Base-by-base conservation (phyloP, 208 protist species). In the Leishmania mexicana region DNA sequence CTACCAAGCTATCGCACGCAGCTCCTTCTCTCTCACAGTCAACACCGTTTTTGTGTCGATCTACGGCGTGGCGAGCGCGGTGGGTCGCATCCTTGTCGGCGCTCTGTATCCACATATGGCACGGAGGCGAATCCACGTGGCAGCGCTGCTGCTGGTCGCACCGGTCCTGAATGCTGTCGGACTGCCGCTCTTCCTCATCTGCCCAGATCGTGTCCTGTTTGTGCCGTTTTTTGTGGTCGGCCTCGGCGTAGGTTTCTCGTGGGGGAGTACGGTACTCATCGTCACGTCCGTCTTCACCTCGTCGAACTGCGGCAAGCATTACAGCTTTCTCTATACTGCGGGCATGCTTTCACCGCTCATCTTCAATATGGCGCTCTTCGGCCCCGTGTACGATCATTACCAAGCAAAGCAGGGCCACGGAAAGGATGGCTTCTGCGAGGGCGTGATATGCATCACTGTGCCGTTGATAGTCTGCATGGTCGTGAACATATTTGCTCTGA, bases 11-110 rank as follows among this genome's bases (percentile, higher is more conserved):
- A 68, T 94, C 24, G 83, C 88, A 73, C 85, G 85, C 85, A 84
- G 90, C 76, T 73, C 76, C 42, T 95, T 94, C 77, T 91, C 88
- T 19, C 76, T 90, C n/a, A 90, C 87, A 10, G 79, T 92, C 4
- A 95, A 96, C 86, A 92, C 88, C 3, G 93, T 94, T 31, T 94
- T 91, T 76, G 89, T 96, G 10, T 95, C 92, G 24, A 93, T 96
- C 35, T 95, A 91, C 79, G 93, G 93, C 51, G 92, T 94, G 40
- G 89, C 92, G 1, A 94, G 92, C 83, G 91, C 93, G 11, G 60
- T 95, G n/a, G 93, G 93, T 15, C 91, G 93, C 71, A 91, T 96
- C 64, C 75, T 90, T 60, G 89, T 96, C 1, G 93, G 93, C 15
- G 28, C 80, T 13, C 58, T 79, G 4, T 88, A 95, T 68, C 92